These are phyloP conservation scores for Hyaloscypha variabilis DNA, from an alignment of 495 filamentous ascomycete genomes.

Conservation along the genomic window DNA sequence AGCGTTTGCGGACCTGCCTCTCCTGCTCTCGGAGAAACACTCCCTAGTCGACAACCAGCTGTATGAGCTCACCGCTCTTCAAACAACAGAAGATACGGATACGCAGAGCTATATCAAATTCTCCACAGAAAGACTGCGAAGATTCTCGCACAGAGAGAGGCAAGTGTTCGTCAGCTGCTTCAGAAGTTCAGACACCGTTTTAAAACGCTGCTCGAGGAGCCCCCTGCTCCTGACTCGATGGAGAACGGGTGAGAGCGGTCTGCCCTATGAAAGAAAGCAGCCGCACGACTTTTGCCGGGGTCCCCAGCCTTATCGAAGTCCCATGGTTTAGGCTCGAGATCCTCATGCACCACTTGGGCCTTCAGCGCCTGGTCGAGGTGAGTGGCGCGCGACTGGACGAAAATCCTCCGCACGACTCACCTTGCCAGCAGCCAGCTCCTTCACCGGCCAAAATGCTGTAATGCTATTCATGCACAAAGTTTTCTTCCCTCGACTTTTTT, in stretches of 20 bases:
- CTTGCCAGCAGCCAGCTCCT: background rate
- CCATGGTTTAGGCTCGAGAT: conserved; percentile 7
- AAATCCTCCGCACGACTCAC: background rate
- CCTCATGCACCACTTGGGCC: conserved; percentile 4
- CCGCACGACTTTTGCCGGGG: conserved; percentile 1
- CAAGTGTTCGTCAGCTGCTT: conserved; percentile 6
- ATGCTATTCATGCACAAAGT: background rate
- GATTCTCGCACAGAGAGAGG: background rate
- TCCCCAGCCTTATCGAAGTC: background rate
- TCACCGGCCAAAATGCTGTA: background rate
- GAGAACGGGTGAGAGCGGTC: background rate
- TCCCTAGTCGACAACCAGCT: background rate
- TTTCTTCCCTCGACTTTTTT: background rate
- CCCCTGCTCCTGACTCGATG: background rate
- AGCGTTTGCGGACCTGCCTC: background rate
- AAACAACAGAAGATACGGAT: background rate
- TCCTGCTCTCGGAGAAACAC: background rate
- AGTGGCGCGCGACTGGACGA: background rate
- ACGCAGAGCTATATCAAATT: background rate
- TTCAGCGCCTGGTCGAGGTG: background rate
- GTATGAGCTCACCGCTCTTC: background rate
- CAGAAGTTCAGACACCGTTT: background rate
- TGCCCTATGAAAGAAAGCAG: conserved; percentile 7
- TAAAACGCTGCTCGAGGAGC: conserved; percentile 1
- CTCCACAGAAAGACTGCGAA: background rate